These are phyloP conservation scores for Suillus fuscotomentosus DNA, from an alignment of 768 basidiomycete genomes.

Conservation along the genomic window DNA sequence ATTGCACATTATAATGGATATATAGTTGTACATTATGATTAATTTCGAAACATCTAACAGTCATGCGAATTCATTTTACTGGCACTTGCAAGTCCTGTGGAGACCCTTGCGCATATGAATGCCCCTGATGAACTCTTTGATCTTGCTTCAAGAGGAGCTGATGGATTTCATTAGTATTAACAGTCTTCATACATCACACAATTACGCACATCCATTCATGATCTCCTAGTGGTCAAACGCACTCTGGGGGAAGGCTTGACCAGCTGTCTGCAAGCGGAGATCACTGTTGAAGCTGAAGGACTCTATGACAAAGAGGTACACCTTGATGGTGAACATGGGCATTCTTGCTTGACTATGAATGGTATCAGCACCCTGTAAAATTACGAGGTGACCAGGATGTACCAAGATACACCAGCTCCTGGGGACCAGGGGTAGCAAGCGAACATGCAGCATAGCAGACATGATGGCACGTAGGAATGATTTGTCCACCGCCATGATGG, in stretches of 20 bases:
- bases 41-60: no score
- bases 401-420: conserved; percentile 97
- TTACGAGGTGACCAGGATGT: conserved; percentile 13
- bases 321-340: conserved; percentile 99
- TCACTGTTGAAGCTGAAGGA: conserved; percentile 98
- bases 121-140: conserved; percentile 76
- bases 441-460: conserved; percentile 95
- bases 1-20: background rate
- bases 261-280: conserved; percentile 86
- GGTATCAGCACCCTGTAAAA: conserved; percentile 69
- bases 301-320: conserved; percentile 87
- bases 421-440: conserved; percentile 86
- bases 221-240: conserved; percentile 94
- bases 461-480: conserved; percentile 96
- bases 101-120: conserved; percentile 96
- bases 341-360: conserved; percentile 87
- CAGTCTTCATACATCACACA: background rate
- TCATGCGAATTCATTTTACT: no score
- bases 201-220: conserved; percentile 74
- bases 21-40: no score
- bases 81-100: conserved; percentile 1
- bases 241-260: conserved; percentile 97
- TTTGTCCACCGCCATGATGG: conserved; percentile 98
- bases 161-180: conserved; percentile 11
- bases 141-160: conserved; percentile 85